Evolutionary conservation across 169 alveolate genomes (phyloP).

Genomic region (Eimeria maxima): DNA sequence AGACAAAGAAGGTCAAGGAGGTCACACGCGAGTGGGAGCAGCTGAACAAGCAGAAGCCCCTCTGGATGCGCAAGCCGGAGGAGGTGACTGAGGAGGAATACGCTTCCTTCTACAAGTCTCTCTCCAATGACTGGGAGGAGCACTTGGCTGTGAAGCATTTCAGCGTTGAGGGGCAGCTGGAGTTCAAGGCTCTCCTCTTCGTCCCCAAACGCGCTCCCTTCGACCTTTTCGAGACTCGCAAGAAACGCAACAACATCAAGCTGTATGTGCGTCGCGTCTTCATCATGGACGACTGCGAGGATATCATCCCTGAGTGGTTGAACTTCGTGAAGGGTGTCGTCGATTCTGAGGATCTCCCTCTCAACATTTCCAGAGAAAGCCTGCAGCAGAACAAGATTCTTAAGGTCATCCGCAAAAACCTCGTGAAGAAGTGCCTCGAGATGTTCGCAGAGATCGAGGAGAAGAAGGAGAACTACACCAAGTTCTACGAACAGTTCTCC

Average conservation of each 20-base stretch:
- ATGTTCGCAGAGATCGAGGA: constrained; percentile 98
- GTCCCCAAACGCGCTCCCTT: constrained; percentile 99
- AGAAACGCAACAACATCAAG: constrained; percentile 99
- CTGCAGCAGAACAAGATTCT: constrained; percentile 99
- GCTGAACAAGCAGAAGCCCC: constrained; percentile 99
- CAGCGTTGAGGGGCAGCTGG: constrained; percentile 99
- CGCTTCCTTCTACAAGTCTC: constrained; percentile 98
- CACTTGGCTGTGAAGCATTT: constrained; percentile 99
- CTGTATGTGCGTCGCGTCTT: constrained; percentile 99
- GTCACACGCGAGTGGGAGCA: constrained; percentile 98
- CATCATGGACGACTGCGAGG: constrained; percentile 99
- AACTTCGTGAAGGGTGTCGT: constrained; percentile 99
- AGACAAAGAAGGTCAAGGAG: constrained; percentile 98
- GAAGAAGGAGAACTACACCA: constrained; percentile 98
- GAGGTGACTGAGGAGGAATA: constrained; percentile 99
- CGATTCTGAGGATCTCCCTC: constrained; percentile 99
- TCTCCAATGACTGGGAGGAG: constrained; percentile 99
- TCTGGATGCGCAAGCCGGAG: constrained; percentile 99
- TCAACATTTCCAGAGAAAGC: constrained; percentile 99
- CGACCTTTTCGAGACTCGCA: constrained; percentile 99
- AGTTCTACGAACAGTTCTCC: constrained; percentile 99
- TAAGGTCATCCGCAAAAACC: constrained; percentile 98
- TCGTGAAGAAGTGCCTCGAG: constrained; percentile 99
- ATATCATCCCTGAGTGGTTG: constrained; percentile 99
- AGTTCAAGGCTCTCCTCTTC: constrained; percentile 99